Percentiles rank a stretch among this genome's conserved stretches.
Conservation (phyloP, 306 rosid genomes). For the Ormosia emarginata region DNA sequence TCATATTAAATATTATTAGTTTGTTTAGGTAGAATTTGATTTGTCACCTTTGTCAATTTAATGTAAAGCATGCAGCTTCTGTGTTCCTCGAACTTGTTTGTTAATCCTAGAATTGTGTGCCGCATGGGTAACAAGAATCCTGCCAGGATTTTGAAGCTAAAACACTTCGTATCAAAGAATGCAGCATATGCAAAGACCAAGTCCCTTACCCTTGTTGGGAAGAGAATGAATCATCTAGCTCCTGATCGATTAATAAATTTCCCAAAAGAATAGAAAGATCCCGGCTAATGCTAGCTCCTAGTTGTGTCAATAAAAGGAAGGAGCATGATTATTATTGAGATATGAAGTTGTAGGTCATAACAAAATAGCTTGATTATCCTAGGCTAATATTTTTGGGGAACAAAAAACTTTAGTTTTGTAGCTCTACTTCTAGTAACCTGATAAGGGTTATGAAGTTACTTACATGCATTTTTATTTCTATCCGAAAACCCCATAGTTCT, state of each 20-base stretch:
- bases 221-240: neutral
- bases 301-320: neutral
- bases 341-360: neutral
- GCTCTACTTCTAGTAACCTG: neutral
- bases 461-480: neutral
- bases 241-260: neutral
- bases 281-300: neutral
- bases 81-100: conserved; percentile 16
- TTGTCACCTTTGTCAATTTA: neutral
- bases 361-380: neutral
- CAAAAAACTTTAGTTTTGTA: neutral
- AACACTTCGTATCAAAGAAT: neutral
- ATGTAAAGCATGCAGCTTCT: conserved; percentile 8
- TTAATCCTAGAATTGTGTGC: neutral
- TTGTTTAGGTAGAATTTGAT: conserved; percentile 19
- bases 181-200: neutral
- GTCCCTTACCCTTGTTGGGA: neutral
- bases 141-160: neutral
- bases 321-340: neutral
- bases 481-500: too few species aligned
- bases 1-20: neutral
- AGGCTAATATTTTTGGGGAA: neutral
- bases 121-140: neutral
- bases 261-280: neutral
- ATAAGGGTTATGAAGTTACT: neutral